Evolutionary conservation across 208 protist genomes (phyloP), one percentile per base, ranked within the genome.

Genomic region (Wallacemonas collosoma): DNA sequence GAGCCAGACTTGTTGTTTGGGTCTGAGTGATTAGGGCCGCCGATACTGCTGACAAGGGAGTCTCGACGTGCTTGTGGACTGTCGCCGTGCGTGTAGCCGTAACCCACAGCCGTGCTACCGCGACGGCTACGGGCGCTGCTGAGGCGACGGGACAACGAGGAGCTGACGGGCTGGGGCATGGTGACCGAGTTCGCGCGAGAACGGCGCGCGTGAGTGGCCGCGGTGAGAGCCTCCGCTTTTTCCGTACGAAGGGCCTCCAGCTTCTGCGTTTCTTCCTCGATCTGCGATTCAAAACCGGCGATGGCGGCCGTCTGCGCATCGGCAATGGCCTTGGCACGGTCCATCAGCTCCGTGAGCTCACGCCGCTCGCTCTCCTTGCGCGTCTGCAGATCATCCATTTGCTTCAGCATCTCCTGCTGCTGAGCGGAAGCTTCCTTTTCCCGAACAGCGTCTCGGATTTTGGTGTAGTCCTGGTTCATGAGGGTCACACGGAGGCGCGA

Each of bases 381-480:
- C 2, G 35, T 12, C 11, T 54, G 63, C n/a, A 54, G 35, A 48
- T 56, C 47, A 36, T 54, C 63, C 11, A 56, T 48, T 36, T 68
- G 43, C 63, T 56, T 68, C 12, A 56, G 63, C 60, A 65, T 50
- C 43, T 65, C 60, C 8, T 65, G 41, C 60, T 65, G 36, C 60
- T 65, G 60, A 7, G 12, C 60, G 4, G 60, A 54, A 48, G 63
- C 6, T 7, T 38, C 66, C 51, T 71, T 71, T 35, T 9, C 39
- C 15, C 60, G 60, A 43, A 58, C 76, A 48, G 63, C 71, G 11
- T 87, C 81, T 26, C 81, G 81, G 7, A 82, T 54, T 15, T 76
- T 78, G n/a, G 57, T 44, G 63, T 85, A 82, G 35, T 85, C 81
- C 54, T 85, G 70, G 53, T 72, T 79, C 8, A 83, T 72, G 43